Conservation (phyloP, 2,329 filamentous ascomycete species). For the Phyllosticta citriasiana region DNA sequence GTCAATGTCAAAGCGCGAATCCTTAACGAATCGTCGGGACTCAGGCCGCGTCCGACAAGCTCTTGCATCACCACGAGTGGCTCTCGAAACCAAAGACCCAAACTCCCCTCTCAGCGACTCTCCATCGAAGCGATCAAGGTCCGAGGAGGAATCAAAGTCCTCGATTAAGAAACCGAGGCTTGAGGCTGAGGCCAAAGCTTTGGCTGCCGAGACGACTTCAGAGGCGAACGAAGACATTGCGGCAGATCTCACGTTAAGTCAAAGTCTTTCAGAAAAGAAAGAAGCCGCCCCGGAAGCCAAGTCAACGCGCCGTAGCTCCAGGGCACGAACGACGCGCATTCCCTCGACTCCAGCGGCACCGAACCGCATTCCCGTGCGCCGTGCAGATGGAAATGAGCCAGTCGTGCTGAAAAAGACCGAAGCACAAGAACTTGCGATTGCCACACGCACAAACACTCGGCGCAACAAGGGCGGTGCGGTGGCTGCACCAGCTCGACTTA, state of each 20-base stretch:
- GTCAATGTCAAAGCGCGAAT: slow-evolving; percentile 28
- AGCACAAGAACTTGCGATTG: slow-evolving; percentile 36
- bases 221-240: not conserved
- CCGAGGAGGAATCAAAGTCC: not conserved
- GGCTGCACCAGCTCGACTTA: slow-evolving; percentile 33
- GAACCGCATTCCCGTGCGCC: slow-evolving; percentile 36
- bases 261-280: slow-evolving; percentile 9
- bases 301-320: slow-evolving; percentile 23
- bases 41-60: slow-evolving; percentile 38
- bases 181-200: not conserved
- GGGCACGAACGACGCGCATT: slow-evolving; percentile 25
- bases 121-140: not conserved
- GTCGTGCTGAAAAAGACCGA: slow-evolving; percentile 39
- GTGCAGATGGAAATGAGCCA: slow-evolving; percentile 31
- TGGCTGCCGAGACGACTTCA: not conserved
- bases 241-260: not conserved
- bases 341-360: slow-evolving; percentile 23
- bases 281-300: slow-evolving; percentile 1
- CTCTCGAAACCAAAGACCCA: slow-evolving; percentile 37
- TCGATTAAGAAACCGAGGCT: not conserved
- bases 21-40: slow-evolving; percentile 37
- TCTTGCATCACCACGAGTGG: slow-evolving; percentile 35
- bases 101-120: slow-evolving; percentile 29
- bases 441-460: slow-evolving; percentile 39
- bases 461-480: slow-evolving; percentile 41